These are phyloP conservation scores for Phialophora verrucosa DNA, from an alignment of 2,329 filamentous ascomycete genomes.

Conservation along the genomic window DNA sequence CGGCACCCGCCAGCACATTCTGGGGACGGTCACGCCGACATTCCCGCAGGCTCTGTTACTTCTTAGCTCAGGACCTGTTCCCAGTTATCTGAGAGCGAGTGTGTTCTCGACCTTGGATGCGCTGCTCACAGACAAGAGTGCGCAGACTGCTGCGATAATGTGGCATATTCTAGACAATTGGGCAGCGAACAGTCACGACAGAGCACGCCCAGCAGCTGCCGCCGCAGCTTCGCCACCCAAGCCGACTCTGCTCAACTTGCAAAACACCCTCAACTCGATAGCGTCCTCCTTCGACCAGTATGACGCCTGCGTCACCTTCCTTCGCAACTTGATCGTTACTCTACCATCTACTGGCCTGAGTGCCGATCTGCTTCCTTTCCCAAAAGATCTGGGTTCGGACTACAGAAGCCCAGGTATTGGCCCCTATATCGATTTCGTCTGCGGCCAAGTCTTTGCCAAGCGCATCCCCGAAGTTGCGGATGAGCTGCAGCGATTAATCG, in stretches of 20 bases:
- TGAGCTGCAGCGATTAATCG: conserved; percentile 70
- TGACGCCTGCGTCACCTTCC: conserved; percentile 78
- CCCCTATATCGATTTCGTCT: conserved; percentile 86
- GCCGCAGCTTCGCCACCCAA: conserved; percentile 36
- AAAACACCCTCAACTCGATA: conserved; percentile 74
- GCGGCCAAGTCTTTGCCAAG: conserved; percentile 76
- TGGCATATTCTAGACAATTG: conserved; percentile 62
- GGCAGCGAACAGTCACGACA: conserved; percentile 36
- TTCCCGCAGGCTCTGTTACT: conserved; percentile 77
- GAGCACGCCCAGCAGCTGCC: conserved; percentile 20
- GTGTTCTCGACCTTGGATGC: conserved; percentile 79
- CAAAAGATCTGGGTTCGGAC: conserved; percentile 78
- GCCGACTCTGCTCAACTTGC: conserved; percentile 53
- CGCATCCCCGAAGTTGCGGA: conserved; percentile 70
- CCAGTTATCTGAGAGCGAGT: conserved; percentile 78
- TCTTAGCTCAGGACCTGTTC: conserved; percentile 76
- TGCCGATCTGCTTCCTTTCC: conserved; percentile 79
- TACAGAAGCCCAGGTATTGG: conserved; percentile 86
- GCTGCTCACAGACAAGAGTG: conserved; percentile 75
- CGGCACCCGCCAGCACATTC: conserved; percentile 73
- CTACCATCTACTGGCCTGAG: conserved; percentile 48
- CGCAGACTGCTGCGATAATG: conserved; percentile 62
- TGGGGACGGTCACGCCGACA: conserved; percentile 69
- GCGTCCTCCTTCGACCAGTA: conserved; percentile 82
- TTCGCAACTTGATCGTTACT: conserved; percentile 74